Conservation (phyloP, 495 filamentous ascomycete species). For the Paragyromitra xinjiangensis region DNA sequence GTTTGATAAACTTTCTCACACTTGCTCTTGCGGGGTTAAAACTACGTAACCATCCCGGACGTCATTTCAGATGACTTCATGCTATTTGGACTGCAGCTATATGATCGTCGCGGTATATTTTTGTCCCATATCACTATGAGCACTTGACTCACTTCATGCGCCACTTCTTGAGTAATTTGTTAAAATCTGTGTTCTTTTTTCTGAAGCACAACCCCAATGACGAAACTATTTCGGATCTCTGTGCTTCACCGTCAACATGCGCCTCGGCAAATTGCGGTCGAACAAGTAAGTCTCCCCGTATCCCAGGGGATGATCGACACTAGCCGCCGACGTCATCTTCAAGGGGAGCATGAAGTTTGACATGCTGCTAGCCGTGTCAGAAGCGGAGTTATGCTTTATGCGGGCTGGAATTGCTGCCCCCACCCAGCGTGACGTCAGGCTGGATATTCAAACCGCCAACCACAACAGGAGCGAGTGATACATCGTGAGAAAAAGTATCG, state of each 20-base stretch:
- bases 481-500: slow-evolving; percentile 12
- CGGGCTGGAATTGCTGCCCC: slow-evolving; percentile 34
- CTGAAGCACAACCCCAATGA: neutral
- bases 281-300: slow-evolving; percentile 39
- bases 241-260: slow-evolving; percentile 15
- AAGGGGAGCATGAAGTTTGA: slow-evolving; percentile 30
- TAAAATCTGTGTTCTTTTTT: slow-evolving; percentile 20
- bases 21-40: slow-evolving; percentile 6
- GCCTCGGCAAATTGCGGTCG: slow-evolving; percentile 28
- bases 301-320: slow-evolving; percentile 31
- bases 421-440: slow-evolving; percentile 38
- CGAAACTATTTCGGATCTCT: slow-evolving; percentile 21
- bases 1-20: slow-evolving; percentile 1
- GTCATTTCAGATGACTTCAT: slow-evolving; percentile 43
- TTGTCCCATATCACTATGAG: slow-evolving; percentile 16
- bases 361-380: slow-evolving; percentile 24
- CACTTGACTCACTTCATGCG: slow-evolving; percentile 33
- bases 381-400: slow-evolving; percentile 27
- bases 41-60: slow-evolving; percentile 22
- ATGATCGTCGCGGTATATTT: slow-evolving; percentile 41
- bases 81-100: slow-evolving; percentile 10
- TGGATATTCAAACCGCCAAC: neutral
- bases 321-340: slow-evolving; percentile 35
- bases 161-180: slow-evolving; percentile 3
- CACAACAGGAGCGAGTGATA: slow-evolving; percentile 43